Percentiles rank a stretch among this genome's conserved stretches.
Evolutionary conservation across 371 early-diverging fungal genomes (phyloP).

Genomic region (Entomophthora muscae): DNA sequence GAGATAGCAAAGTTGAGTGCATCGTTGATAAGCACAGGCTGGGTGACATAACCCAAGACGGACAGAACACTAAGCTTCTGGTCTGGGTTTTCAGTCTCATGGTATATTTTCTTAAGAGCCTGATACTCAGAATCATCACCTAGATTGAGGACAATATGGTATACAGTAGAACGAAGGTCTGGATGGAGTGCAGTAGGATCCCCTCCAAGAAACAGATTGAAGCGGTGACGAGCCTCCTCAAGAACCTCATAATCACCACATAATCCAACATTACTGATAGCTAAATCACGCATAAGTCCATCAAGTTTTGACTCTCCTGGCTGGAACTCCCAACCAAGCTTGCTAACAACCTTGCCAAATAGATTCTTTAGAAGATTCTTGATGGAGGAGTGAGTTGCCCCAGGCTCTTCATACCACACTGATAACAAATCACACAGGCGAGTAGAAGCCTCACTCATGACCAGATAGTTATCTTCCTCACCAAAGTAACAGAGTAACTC

Average conservation of each 20-base stretch:
- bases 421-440: slow-evolving; percentile 20
- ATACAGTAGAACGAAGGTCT: slow-evolving; percentile 64
- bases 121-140: slow-evolving; percentile 61
- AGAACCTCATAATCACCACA: slow-evolving; percentile 21
- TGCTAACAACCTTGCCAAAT: slow-evolving; percentile 22
- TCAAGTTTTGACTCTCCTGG: slow-evolving; percentile 23
- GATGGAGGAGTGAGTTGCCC: slow-evolving; percentile 20
- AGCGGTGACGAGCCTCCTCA: slow-evolving; percentile 30
- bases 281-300: slow-evolving; percentile 22
- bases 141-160: slow-evolving; percentile 44
- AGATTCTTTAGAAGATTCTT: slow-evolving; percentile 22
- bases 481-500: slow-evolving; percentile 36
- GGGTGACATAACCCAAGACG: slow-evolving; percentile 48
- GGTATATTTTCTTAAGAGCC: slow-evolving; percentile 47
- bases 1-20: slow-evolving; percentile 44
- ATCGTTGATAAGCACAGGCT: slow-evolving; percentile 29
- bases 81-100: slow-evolving; percentile 42
- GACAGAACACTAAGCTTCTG: slow-evolving; percentile 62
- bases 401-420: no score
- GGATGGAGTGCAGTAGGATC: slow-evolving; percentile 50
- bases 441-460: slow-evolving; percentile 29
- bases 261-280: slow-evolving; percentile 22
- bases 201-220: no score
- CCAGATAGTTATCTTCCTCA: slow-evolving; percentile 41
- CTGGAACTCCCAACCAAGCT: slow-evolving; percentile 36